Evolutionary conservation across 2,329 filamentous ascomycete genomes (phyloP).

Genomic region (Mariannaea elegans): DNA sequence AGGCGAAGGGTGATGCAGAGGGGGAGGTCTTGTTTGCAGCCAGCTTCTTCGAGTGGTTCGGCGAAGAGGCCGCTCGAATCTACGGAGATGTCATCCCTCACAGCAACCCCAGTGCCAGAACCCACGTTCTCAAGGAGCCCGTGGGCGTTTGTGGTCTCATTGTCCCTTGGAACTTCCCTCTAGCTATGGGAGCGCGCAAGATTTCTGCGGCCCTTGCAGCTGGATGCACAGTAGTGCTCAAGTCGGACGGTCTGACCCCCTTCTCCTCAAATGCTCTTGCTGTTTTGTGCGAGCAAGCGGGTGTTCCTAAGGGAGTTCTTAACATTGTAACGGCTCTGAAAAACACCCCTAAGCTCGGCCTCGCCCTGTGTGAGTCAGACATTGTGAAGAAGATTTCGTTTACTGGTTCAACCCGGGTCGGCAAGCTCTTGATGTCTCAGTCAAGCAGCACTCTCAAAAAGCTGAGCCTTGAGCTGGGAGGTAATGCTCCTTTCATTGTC

Average conservation of each 20-base stretch:
- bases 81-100: constrained; percentile 69
- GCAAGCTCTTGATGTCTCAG: constrained; percentile 3
- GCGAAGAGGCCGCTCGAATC: constrained; percentile 57
- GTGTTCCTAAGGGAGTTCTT: constrained; percentile 48
- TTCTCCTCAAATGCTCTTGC: constrained; percentile 85
- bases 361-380: neutral
- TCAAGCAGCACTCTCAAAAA: constrained; percentile 10
- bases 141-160: constrained; percentile 45
- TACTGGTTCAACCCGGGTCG: constrained; percentile 12
- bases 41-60: constrained; percentile 67
- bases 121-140: constrained; percentile 66
- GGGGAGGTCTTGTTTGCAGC: constrained; percentile 68
- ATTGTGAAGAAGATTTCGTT: constrained; percentile 18
- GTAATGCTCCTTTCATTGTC: constrained; percentile 66
- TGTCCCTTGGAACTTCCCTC: constrained; percentile 64
- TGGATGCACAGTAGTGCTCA: constrained; percentile 81
- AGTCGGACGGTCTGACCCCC: constrained; percentile 87
- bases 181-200: constrained; percentile 59
- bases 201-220: constrained; percentile 67
- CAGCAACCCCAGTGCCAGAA: constrained; percentile 68
- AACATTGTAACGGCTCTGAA: constrained; percentile 17
- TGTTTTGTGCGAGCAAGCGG: constrained; percentile 82
- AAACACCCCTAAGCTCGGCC: constrained; percentile 6
- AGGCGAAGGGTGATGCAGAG: constrained; percentile 68
- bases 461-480: constrained; percentile 12